A percentile compares a stretch with the other conserved stretches of the same genome.
Conservation (phyloP, 352 stramenopile genomes). For the Nothophytophthora sp. region DNA sequence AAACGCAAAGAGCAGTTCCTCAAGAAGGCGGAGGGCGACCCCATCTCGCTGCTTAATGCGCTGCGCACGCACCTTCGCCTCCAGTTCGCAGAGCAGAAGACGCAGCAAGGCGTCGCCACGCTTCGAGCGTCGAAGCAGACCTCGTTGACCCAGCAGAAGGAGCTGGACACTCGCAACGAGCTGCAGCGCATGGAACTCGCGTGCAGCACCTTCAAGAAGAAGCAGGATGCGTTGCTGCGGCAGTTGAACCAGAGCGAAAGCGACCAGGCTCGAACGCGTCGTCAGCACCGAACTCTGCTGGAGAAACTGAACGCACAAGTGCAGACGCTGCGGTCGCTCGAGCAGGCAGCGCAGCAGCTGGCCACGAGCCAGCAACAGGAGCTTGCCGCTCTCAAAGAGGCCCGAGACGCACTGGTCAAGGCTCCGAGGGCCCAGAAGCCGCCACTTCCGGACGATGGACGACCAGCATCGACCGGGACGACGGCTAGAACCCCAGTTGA, state of each 20-base stretch:
- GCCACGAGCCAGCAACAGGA: constrained; percentile 19
- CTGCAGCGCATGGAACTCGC: constrained; percentile 35
- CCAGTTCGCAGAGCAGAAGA: constrained; percentile 52
- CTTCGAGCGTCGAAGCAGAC: constrained; percentile 26
- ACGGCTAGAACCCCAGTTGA: no score
- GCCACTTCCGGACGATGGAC: constrained; percentile 3
- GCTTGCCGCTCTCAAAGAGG: constrained; percentile 16
- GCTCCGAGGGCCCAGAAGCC: constrained; percentile 12
- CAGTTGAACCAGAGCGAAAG: constrained; percentile 35
- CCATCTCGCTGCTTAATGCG: constrained; percentile 67
- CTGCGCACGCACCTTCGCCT: constrained; percentile 71
- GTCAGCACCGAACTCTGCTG: constrained; percentile 37
- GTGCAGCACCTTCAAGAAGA: constrained; percentile 19
- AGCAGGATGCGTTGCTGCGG: constrained; percentile 24
- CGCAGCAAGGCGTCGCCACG: constrained; percentile 29
- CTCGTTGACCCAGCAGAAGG: constrained; percentile 35
- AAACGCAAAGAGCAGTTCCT: constrained; percentile 63
- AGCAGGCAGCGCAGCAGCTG: constrained; percentile 9
- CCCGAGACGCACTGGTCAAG: constrained; percentile 11
- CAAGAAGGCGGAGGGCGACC: constrained; percentile 57
- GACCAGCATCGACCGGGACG: neutral
- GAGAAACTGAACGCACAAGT: constrained; percentile 28
- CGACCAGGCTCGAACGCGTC: constrained; percentile 24
- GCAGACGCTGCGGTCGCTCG: constrained; percentile 11
- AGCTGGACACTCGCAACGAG: constrained; percentile 36